Evolutionary conservation across 345 rosid species (phyloP), one percentile per base, ranked within the genome.

Genomic region (Durio zibethinus): DNA sequence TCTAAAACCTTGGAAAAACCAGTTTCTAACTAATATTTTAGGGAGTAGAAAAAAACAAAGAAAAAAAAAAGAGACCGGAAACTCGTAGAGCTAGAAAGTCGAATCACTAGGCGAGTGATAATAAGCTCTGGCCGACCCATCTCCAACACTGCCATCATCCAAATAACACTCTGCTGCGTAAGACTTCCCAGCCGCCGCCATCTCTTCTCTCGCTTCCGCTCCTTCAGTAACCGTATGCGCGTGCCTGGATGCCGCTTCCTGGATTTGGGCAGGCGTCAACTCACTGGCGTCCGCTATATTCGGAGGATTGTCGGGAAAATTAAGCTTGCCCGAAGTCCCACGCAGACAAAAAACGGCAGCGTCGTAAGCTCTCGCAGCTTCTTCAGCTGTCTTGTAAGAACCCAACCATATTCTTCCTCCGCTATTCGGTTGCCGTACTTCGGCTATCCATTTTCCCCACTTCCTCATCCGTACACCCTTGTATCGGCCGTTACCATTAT

Each of bases 401-500:
- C 92, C 93, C 67, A 91, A 77, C 92, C 97, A 91, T 47, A 91
- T 87, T 53, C 91, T 80, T 16, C 83, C 82, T 48, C 88, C 66
- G 72, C 88, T 85, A 61, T 85, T 85, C 2, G 91, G 93, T 63
- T 84, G 90, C 50, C 93, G 82, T 23, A 90, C 83, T 76, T 91
- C 93, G 16, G 93, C 92, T 16, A 90, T 92, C 97, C 97, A 91
- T 73, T 84, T 89, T 1, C 93, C 96, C 96, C 93, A 88, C 75
- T 91, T 90, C 73, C 97, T 82, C 87, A 87, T 87, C 87, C 97
- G 84, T 77, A 87, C 88, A 12, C 93, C 91, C 82, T 77, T 88
- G 79, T 73, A 88, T 7, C 86, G 79, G 52, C 76, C 78, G 29
- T 29, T 79, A 21, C 45, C 6, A 31, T 40, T 53, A 12, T 25